phyloP scores from a whole-genome alignment of 306 rosid species.

The Lathyrus tuberosus region DNA sequence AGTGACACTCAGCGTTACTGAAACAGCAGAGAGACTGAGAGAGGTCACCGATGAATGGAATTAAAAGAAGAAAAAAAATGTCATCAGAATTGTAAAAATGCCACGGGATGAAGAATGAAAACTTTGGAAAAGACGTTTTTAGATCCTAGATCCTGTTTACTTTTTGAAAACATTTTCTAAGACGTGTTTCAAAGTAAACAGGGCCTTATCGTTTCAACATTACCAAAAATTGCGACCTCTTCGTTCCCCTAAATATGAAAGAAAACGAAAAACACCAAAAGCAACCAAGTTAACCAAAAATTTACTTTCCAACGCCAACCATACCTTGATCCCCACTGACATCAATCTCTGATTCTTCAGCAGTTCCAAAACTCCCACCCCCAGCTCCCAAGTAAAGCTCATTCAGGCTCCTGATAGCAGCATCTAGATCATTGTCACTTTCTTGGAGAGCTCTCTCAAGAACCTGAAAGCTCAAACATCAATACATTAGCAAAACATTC shows the following conservation, averaged over 20 bases:
- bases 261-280: not conserved
- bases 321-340: constrained; percentile 57
- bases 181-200: too few species aligned
- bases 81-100: not conserved
- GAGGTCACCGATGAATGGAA: not conserved
- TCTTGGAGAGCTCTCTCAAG: constrained; percentile 83
- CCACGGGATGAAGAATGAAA: constrained; percentile 2
- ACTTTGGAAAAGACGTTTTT: not conserved
- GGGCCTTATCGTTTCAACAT: not conserved
- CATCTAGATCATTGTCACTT: constrained; percentile 80
- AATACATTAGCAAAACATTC: not conserved
- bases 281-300: not conserved
- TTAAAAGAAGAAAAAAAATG: not conserved
- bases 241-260: not conserved
- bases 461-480: constrained; percentile 55
- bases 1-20: not conserved
- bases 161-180: too few species aligned
- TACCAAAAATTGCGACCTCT: not conserved
- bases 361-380: constrained; percentile 41
- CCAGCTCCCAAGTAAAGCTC: constrained; percentile 67
- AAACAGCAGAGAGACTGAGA: not conserved
- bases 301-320: constrained; percentile 1
- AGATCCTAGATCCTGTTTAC: too few species aligned
- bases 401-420: constrained; percentile 74
- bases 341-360: constrained; percentile 40